Base-by-base conservation (phyloP, 2,329 filamentous ascomycete genomes). In the Ceratocystis eucalypticola region DNA sequence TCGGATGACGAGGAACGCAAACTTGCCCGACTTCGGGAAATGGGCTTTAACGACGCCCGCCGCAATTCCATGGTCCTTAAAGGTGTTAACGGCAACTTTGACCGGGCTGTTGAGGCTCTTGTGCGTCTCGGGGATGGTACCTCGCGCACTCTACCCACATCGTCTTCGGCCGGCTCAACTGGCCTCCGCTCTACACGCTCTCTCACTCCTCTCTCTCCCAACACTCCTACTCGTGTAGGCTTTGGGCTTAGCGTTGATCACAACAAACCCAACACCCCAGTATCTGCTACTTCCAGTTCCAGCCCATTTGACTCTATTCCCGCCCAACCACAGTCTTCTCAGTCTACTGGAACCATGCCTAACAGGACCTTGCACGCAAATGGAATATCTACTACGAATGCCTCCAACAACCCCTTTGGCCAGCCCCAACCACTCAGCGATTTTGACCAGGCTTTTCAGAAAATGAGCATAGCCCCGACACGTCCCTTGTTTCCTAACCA, bases 41-140 rank as follows among this genome's bases (percentile, higher is more conserved):
- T 97, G 91, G 94, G 94, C 0, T 99, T 99, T 72, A 79, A 78
- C 3, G 91, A 99, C 73, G 85, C 88, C 53, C 89, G 88, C 71
- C 84, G 88, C 68, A 97, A 96, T 72, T 80, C 84, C 3, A 85
- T 88, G 64, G 85, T 96, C 30, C 77, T 99, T 20, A 92, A 91
- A 73, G 88, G 88, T 2, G 81, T 95, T 37, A 86, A 88, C 72
- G 92, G 93, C 3, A 92, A 94, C 72, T 73, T 99, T 67, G 91
- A 96, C 71, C 88, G 85, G 74, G 86, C 93, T 0, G 85, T 97
- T 57, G 93, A 97, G 75, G 84, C 90, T 20, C 76, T 99, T 72
- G 84, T 94, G 66, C 84, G 91, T 70, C 77, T 96, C 48, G 93
- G 92, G 30, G 91, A 96, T 72, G 86, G 84, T 41, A 77, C 76